These are phyloP conservation scores for Salvia splendens DNA, from an alignment of 257 asterid species.

Conservation along the genomic window DNA sequence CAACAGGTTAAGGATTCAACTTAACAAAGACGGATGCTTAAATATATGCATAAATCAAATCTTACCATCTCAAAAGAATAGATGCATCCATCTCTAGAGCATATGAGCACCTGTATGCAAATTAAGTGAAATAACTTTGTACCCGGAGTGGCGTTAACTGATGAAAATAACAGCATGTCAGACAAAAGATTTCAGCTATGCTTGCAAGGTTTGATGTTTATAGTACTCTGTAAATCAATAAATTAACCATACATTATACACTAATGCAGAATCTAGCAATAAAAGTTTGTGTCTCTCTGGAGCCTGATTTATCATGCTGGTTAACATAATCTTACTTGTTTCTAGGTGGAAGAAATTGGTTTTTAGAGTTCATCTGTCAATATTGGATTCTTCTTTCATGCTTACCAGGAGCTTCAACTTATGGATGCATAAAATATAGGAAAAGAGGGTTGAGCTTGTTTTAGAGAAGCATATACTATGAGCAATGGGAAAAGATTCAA, in stretches of 20 bases:
- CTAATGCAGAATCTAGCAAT: neutral
- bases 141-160: slow-evolving; percentile 12
- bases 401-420: neutral
- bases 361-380: neutral
- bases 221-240: slow-evolving; percentile 13
- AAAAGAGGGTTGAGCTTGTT: neutral
- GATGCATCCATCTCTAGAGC: slow-evolving; percentile 83
- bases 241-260: neutral
- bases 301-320: slow-evolving; percentile 3
- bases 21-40: neutral
- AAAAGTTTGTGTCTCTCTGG: neutral
- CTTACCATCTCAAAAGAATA: slow-evolving; percentile 80
- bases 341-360: neutral
- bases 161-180: slow-evolving; percentile 14
- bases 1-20: neutral
- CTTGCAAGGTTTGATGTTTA: neutral
- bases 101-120: slow-evolving; percentile 66
- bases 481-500: neutral
- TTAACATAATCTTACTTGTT: neutral
- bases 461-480: neutral
- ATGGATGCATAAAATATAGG: neutral
- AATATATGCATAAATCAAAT: slow-evolving; percentile 4
- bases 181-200: neutral
- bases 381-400: neutral
- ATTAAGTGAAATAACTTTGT: slow-evolving; percentile 3